These are phyloP conservation scores for Cadophora luteo-olivacea DNA, from an alignment of 2,329 filamentous ascomycete species.

Conservation along the genomic window DNA sequence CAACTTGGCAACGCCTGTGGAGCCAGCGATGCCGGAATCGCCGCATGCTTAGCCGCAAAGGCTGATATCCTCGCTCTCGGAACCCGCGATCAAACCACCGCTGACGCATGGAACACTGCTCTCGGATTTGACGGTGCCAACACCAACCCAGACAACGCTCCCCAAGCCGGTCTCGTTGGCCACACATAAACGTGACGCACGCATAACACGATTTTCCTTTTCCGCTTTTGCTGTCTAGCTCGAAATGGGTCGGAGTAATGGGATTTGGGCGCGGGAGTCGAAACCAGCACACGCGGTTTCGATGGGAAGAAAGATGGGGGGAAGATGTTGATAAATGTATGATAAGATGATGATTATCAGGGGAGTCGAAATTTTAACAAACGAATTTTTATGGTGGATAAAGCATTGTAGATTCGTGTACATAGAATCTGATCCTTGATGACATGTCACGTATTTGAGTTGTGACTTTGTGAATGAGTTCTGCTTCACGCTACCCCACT, in stretches of 20 bases:
- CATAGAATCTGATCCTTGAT: conserved; percentile 11
- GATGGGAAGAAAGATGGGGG: neutral
- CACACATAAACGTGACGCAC: conserved; percentile 33
- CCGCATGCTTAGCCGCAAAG: conserved; percentile 59
- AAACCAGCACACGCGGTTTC: neutral
- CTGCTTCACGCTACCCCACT: too few species aligned
- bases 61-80: conserved; percentile 57
- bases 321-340: neutral
- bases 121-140: conserved; percentile 46
- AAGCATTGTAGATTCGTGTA: neutral
- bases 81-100: conserved; percentile 55
- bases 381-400: conserved; percentile 10
- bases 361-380: conserved; percentile 10
- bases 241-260: conserved; percentile 8
- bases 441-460: neutral
- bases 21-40: conserved; percentile 64
- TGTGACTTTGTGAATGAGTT: neutral
- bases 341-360: conserved; percentile 11
- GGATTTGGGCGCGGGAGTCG: neutral
- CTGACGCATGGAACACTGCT: conserved; percentile 50
- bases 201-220: neutral
- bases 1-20: conserved; percentile 71
- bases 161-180: conserved; percentile 40
- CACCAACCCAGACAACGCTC: conserved; percentile 43
- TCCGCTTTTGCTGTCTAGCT: neutral